Base-by-base conservation (phyloP, 805 yeast species). In the Ogataea kodamae region DNA sequence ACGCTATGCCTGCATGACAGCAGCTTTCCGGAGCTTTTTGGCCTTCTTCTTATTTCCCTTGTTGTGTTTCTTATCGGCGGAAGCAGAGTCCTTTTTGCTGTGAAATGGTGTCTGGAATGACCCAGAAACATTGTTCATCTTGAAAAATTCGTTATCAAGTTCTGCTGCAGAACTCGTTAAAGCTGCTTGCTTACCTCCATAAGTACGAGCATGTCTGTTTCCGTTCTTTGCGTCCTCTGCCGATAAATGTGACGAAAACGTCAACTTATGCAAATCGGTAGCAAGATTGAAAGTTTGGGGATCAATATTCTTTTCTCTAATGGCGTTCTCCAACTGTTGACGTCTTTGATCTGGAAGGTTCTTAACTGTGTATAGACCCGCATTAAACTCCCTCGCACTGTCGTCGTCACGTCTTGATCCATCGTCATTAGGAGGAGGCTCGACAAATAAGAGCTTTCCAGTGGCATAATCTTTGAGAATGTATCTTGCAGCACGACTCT, bases 401-500 rank as follows among this genome's bases (percentile, higher is more conserved):
- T 76, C 79, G 12, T 62, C 61, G 1, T 69, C 52, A 28, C 63
- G 59, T 25, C 71, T 72, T 4, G 76, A 67, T 9, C 76, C 81
- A 32, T 75, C 80, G 4, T 65, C 77, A 13, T 70, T 56, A 34
- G 97, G 97, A 23, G 98, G 98, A 10, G 97, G 96, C 44, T 78
- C 80, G 25, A 85, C 80, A 55, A 72, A 89, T 29, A 87, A 65
- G 37, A 92, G 66, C 58, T 87, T 89, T 45, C 97, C 98, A 58
- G 76, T 85, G 17, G 94, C 97, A 50, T 88, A 92, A 60, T 92
- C 99, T 61, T 92, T 92, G 56, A 92, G 70, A 34, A 92, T 76
- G 48, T 85, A 83, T 58, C 99, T 74, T 25, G 96, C 79, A 9
- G 98, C 96, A 60, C 98, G 74, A 25, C 95, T 78, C 58, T 88